Base-by-base conservation (phyloP, 768 basidiomycete species). In the Rhizopogon rudus region DNA sequence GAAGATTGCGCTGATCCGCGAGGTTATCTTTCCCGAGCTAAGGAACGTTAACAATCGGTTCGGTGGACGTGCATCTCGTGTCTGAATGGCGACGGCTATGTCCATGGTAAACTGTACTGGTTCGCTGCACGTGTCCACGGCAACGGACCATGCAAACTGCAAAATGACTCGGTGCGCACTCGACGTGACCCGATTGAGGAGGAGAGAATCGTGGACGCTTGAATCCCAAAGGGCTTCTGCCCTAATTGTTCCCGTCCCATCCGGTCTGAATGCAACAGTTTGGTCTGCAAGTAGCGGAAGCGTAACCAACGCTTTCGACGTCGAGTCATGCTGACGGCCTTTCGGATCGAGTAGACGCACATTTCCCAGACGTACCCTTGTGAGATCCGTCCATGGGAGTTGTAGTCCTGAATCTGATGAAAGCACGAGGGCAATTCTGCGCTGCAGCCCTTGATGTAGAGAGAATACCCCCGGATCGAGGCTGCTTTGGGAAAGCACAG, bases 361-460 rank as follows among this genome's bases (percentile, higher is more conserved):
- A 66, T 93, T 88, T 25, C 93, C 92, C 14, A 95, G 70, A 39
- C 84, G 82, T 51, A 95, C 77, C 63, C 83, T 86, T 1, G 82
- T 82, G 40, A 97, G 75, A 57, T 87, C 84, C 22, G 80, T 79
- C 95, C 94, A 98, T 1, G 91, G 91, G 51, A 98, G 79, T 60
- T 95, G 88, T 41, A 80, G 81, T 1, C 96, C 96, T 12, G 96
- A 96, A 65, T 92, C 88, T 51, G 91, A 96, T 14, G 84, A 84
- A 33, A 98, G 75, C 0, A 81, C 82, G 55, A 99, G 70, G 37
- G 80, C 72, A 49, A 99, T 71, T 12, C 91, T 83, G 20, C 97
- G 80, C 67, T 99, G 97, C 25, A 98, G 72, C 28, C 97, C 97
- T 73, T 99, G 97, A 63, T 91, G 94, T 17, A 98, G 77, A 56